Evolutionary conservation across 2,329 filamentous ascomycete species (phyloP).

Genomic region (Thielaviopsis punctulata): DNA sequence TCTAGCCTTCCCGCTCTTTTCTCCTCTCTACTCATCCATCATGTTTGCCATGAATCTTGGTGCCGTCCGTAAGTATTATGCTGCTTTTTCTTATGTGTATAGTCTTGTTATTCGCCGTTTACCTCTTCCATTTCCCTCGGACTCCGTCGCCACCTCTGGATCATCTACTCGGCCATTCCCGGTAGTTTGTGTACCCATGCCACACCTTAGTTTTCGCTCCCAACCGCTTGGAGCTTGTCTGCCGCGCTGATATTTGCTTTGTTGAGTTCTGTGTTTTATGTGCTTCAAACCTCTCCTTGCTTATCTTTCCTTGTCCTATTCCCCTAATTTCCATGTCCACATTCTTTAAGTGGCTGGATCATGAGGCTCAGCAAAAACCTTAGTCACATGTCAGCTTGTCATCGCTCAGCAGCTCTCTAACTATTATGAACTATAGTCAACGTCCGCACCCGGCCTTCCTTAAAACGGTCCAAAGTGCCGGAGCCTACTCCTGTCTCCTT

Average conservation of each 20-base stretch:
- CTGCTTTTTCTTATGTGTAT: background rate
- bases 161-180: background rate
- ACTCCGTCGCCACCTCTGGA: too few relatives aligned
- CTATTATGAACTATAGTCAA: constrained; percentile 8
- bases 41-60: constrained; percentile 4
- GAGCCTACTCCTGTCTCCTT: constrained; percentile 37
- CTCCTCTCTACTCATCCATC: background rate
- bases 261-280: background rate
- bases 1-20: background rate
- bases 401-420: background rate
- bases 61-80: constrained; percentile 1
- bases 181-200: background rate
- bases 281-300: too few relatives aligned
- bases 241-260: background rate
- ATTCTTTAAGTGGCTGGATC: too few relatives aligned
- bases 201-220: background rate
- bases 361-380: background rate
- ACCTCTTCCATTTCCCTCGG: background rate
- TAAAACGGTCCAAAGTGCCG: constrained; percentile 35
- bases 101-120: background rate
- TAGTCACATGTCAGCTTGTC: background rate
- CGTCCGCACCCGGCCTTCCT: constrained; percentile 14
- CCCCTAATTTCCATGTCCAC: too few relatives aligned
- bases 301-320: background rate
- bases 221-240: background rate